These are phyloP conservation scores for Mortierella sp. DNA, from an alignment of 371 early-diverging fungal genomes.

Conservation along the genomic window DNA sequence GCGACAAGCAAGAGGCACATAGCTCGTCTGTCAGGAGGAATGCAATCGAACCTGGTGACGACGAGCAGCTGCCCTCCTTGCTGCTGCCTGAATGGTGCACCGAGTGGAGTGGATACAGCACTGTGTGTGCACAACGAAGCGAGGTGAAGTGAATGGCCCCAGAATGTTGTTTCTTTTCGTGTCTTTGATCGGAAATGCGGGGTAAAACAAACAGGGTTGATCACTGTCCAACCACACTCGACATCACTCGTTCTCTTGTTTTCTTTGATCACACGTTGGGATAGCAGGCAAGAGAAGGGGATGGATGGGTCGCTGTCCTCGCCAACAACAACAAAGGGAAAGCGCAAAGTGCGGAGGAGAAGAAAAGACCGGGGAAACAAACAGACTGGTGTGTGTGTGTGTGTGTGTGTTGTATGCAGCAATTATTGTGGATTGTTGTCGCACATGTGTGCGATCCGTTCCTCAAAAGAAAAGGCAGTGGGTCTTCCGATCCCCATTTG, in stretches of 20 bases:
- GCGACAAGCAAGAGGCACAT: too few species aligned
- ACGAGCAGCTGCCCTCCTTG: not conserved
- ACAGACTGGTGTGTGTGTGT: not conserved
- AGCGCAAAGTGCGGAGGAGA: not conserved
- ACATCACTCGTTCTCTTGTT: not conserved
- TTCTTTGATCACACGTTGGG: not conserved
- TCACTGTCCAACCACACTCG: conserved; percentile 7
- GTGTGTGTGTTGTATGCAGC: not conserved
- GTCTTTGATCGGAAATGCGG: not conserved
- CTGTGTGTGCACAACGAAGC: not conserved
- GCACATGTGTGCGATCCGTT: not conserved
- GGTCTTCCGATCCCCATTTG: conserved; percentile 11
- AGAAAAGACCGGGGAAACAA: not conserved
- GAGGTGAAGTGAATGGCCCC: not conserved
- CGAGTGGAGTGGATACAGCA: too few species aligned
- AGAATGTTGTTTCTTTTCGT: not conserved
- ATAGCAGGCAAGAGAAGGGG: not conserved
- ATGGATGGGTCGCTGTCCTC: not conserved
- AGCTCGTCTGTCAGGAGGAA: too few species aligned
- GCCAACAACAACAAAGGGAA: not conserved
- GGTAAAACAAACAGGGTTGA: not conserved
- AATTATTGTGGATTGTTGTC: not conserved
- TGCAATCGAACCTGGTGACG: too few species aligned
- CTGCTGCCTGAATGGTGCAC: not conserved
- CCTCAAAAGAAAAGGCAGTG: not conserved